Base-by-base conservation (phyloP, 495 filamentous ascomycete species). In the Trichocladium uniseriatum region DNA sequence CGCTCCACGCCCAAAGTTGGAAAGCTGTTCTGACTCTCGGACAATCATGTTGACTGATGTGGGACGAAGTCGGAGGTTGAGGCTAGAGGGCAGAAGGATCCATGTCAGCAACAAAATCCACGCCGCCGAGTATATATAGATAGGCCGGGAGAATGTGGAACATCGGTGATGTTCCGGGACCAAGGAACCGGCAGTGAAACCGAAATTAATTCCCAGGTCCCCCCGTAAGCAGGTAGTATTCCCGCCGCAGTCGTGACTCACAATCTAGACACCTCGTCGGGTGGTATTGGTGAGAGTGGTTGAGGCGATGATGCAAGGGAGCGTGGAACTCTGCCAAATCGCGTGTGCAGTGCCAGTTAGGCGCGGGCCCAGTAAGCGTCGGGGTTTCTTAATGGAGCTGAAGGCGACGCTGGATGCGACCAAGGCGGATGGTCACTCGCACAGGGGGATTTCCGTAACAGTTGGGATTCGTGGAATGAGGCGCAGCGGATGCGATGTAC, bases 1-100 rank as follows among this genome's bases (percentile, higher is more conserved):
- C 39, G 74, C 74, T n/a, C 75, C 75, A 19, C 75, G 66, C 56
- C 74, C 75, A 65, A 76, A 75, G 66, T 78, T 77, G 55, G 61
- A 43, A 61, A 61, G 53, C 31, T 54, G 57, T 62, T 64, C 63
- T 27, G 65, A 66, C 48, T 65, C 68, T 67, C 68, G 66, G 54
- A 62, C 63, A 54, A 70, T 67, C 75, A 78, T 78, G 61, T 45
- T 65, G 60, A 41, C 36, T 29, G 53, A 51, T 56, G 28, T 42
- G 51, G 21, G 29, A 32, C 8, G 24, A 16, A 45, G 35, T 20
- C 20, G 22, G 21, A 53, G 19, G 51, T 44, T 32, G 32, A 53
- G 55, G 43, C 50, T 51, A 44, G 18, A 44, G 44, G 36, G 53
- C 31, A 43, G 40, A 43, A 34, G 22, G 22, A 34, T 42, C 35